Base-by-base conservation (phyloP, 2,329 filamentous ascomycete genomes). In the Apiospora arundinis region DNA sequence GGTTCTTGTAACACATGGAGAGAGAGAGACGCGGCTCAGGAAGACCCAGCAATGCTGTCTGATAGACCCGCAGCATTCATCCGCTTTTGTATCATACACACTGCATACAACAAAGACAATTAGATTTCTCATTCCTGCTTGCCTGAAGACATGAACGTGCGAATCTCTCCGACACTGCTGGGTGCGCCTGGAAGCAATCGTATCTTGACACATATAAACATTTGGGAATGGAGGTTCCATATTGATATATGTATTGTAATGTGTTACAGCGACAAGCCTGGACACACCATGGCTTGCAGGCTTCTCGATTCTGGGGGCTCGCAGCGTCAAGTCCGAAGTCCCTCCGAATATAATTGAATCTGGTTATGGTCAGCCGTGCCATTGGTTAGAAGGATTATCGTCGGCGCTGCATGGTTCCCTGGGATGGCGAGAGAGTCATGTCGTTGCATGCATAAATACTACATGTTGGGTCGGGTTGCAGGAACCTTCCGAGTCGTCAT, bases 81-180 rank as follows among this genome's bases (percentile, higher is more conserved):
- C 60, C 60, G 32, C 73, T 72, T 75, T 73, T 80, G 78, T 80
- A 80, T 70, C 75, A 79, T 79, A 78, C 72, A 73, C 73, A 74
- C 52, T 74, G 74, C 77, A 76, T 75, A 67, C 65, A 67, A 67
- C 65, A 67, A 67, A 44, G 44, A 67, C 65, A 46, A 67, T 67
- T 44, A 67, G 56, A 63, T 63, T 63, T 63, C 56, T 63, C 56
- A 63, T 40, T n/a, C 56, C 56, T 23, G 56, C 32, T 23, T 18
- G 32, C 21, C 37, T 40, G 18, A 40, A 40, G 32, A n/a, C 21
- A 12, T 63, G 56, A 63, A 63, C 18, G 32, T 40, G 21, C 37
- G 32, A 18, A 14, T 21, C 6, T 18, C 28, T 37, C 32, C 9
- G 32, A 40, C 56, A 14, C 56, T n/a, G 56, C 56, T 63, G 32